Evolutionary conservation across 2,329 filamentous ascomycete species (phyloP).

Genomic region (Polychaeton citri): DNA sequence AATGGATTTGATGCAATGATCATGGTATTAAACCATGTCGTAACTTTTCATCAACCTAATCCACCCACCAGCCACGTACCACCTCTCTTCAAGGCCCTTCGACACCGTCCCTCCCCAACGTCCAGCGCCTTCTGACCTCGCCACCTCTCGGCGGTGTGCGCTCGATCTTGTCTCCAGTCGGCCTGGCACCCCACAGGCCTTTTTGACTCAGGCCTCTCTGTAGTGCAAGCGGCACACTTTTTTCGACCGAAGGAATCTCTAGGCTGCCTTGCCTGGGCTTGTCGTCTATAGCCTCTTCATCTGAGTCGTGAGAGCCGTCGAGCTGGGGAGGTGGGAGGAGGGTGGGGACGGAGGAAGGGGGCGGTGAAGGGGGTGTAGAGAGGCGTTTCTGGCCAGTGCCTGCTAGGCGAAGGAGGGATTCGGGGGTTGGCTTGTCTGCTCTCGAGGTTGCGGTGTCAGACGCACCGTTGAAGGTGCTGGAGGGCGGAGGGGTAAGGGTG

Average conservation of each 20-base stretch:
- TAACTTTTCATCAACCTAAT: no score
- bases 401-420: background rate
- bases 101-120: background rate
- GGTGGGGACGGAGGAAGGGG: background rate
- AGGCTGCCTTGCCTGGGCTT: background rate
- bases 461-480: background rate
- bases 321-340: background rate
- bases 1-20: no score
- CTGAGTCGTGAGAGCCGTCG: background rate
- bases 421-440: no score
- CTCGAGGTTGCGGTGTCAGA: background rate
- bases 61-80: no score
- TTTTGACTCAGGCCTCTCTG: slow-evolving; percentile 18
- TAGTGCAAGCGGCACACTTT: slow-evolving; percentile 8
- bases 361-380: no score
- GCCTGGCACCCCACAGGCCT: slow-evolving; percentile 32
- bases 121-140: background rate
- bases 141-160: slow-evolving; percentile 9
- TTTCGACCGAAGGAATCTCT: background rate
- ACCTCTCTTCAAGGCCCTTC: background rate
- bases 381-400: background rate
- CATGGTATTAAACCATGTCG: no score
- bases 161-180: slow-evolving; percentile 18
- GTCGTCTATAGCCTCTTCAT: background rate
- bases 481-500: background rate